Base-by-base conservation (phyloP, 164 flowering plant genomes). In the Chloranthus sessilifolius region DNA sequence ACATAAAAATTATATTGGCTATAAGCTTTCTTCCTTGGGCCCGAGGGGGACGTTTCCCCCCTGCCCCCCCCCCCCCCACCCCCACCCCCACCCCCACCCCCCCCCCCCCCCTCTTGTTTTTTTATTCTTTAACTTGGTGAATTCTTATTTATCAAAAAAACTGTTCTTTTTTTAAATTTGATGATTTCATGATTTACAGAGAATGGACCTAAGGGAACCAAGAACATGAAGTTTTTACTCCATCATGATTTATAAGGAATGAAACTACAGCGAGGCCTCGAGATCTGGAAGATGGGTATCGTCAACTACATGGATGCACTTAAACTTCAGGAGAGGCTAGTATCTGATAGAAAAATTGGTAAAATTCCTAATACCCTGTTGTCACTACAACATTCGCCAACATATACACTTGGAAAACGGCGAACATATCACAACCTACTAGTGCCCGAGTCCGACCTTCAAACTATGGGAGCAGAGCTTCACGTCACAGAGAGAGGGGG, bases 401-500 rank as follows among this genome's bases (percentile, higher is more conserved):
- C 98, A 2, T 91, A 83, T 48, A 91, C 96, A 1, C 84, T 88
- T 29, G 96, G 98, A 21, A 91, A 88, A 65, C 60, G 96, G 47
- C 55, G 74, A 38, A 92, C 96, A 1, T 77, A 71, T 65, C 94
- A 92, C 68, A 92, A 83, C 64, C 56, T 92, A 47, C 63, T 92
- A 21, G 72, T 85, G 20, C 63, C 94, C 4, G 75, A 74, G 49
- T 46, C 78, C 17, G 91, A 92, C 14, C 76, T 92, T 17, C 60
- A 59, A 42, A 55, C 45, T 37, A 59, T 85, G 52, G 98, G 98
- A 53, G 96, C 95, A n/a, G 85, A 80, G 62, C 88, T 92, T 49
- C 85, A 85, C 59, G 82, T 83, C 58, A 85, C 95, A 5, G 73
- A 88, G 50, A 77, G 98, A 56, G 98, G 98, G 59, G 98, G 96